Conservation (phyloP, 148 eudicot genomes). For the Chenopodium suecicum region DNA sequence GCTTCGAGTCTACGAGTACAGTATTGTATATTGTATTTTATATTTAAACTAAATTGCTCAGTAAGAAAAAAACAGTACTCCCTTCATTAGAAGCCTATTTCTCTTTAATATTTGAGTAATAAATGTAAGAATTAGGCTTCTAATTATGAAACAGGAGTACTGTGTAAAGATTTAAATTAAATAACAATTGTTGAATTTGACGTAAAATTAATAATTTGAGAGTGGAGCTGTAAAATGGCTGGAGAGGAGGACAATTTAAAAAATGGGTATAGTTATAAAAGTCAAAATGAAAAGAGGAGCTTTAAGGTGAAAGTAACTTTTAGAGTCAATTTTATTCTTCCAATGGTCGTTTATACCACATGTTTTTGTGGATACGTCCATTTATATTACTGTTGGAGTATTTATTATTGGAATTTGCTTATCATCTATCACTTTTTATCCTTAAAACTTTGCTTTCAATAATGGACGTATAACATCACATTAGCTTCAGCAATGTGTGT, state of each 20-base stretch:
- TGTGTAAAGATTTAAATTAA: too few species aligned
- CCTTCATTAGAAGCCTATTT: too few species aligned
- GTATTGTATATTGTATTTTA: too few species aligned
- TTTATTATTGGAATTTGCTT: background rate
- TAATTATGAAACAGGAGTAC: too few species aligned
- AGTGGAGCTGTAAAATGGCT: conserved; percentile 11
- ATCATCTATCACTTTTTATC: background rate
- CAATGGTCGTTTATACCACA: background rate
- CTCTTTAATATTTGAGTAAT: too few species aligned
- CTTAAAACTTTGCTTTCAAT: background rate
- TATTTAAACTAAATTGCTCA: too few species aligned
- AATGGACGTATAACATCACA: background rate
- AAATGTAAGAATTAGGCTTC: too few species aligned
- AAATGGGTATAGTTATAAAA: background rate
- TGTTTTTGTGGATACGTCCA: conserved; percentile 1
- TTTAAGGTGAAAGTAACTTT: conserved; percentile 13
- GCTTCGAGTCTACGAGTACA: too few species aligned
- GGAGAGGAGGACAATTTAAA: conserved; percentile 5
- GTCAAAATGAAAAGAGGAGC: conserved; percentile 19
- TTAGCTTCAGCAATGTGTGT: background rate
- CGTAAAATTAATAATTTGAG: background rate
- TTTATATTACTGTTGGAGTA: conserved; percentile 3
- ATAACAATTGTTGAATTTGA: background rate
- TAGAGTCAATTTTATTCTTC: background rate
- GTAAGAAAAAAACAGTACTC: too few species aligned